Evolutionary conservation across 208 protist species (phyloP), one percentile per base, ranked within the genome.

Genomic region (Leishmania martiniquensis): DNA sequence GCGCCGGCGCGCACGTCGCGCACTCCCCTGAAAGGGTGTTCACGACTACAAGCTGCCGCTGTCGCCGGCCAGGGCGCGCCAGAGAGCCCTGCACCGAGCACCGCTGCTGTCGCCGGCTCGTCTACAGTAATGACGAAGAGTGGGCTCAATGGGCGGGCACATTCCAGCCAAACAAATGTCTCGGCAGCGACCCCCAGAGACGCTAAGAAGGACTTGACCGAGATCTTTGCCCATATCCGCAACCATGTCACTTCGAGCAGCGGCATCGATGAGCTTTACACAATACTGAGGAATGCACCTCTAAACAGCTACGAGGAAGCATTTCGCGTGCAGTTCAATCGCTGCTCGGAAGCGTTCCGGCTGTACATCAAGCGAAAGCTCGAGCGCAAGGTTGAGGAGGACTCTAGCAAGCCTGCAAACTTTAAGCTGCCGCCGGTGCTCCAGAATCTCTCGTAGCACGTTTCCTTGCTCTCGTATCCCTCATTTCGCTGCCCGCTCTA

Each of bases 341-440:
- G 92, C 39, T 97, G 94, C 84, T 95, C 92, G 6, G 91, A 95
- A 67, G 89, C 91, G 3, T 97, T 97, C 49, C 87, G 91, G 22
- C 73, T 90, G n/a, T 96, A 94, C 81, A 94, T 97, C 45, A 94
- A 94, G 68, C 85, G 92, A 62, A 94, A 95, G 69, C 80, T 97
- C 20, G 89, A 95, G 63, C 84, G 83, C 29, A 93, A 94, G 67
- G 54, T 90, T 7, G 68, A 65, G 22, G 89, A 95, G 52, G 91
- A 97, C 80, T 22, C 60, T 6, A 37, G 44, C n/a, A 84, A 76
- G 54, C 78, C 85, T 34, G 17, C 54, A 17, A 68, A 49, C 29
- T 95, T 94, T 77, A 47, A 51, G n/a, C 82, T 95, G 34, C 90
- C 90, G 4, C 52, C 77, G 12, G 82, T 85, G 62, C 67, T 95